Evolutionary conservation across 176 grass and related monocot genomes (phyloP), one percentile per base, ranked within the genome.

Genomic region (Tuctoria greenei): DNA sequence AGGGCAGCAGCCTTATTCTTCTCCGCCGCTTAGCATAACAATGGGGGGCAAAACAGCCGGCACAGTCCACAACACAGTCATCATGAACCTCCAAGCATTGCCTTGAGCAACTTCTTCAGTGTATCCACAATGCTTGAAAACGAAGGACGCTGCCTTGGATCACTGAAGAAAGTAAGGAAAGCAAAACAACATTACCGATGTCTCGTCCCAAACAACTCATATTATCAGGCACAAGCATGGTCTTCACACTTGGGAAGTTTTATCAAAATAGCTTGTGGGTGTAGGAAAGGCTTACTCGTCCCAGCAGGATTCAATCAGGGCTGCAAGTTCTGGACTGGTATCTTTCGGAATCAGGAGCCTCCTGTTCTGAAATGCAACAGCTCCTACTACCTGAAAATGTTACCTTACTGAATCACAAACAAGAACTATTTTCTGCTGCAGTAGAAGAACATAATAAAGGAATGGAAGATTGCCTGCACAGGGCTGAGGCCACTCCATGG

Each of bases 281-380:
- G 28, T 4, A 35, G 2, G 20, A 55, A 67, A 66, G 58, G 59
- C 90, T 89, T 97, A 93, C 91, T 97, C 94, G 69, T 83, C 70
- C 91, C 94, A 97, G 63, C 94, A 97, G 59, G 94, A 87, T 75
- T 97, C 91, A 16, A 97, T 79, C 66, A 97, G 88, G 72, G 81
- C 86, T 79, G 88, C 88, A 73, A 97, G 75, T 60, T 75, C 69
- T 0, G 86, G 78, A 39, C 63, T 72, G 5, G 88, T 86, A 61
- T 81, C 84, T 72, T 85, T 77, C 7, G 95, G 91, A 64, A 98
- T 98, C 14, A 80, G 62, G 5, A 90, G 72, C 58, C 91, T 92
- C 86, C 91, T 94, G 66, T 90, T 92, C 80, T 92, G 91, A 83
- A 98, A 98, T 55, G 95, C 95, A 65, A 98, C 91, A 8, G 95